Conservation (phyloP, 2,329 filamentous ascomycete species). For the Coniosporium tulheliwenetii region DNA sequence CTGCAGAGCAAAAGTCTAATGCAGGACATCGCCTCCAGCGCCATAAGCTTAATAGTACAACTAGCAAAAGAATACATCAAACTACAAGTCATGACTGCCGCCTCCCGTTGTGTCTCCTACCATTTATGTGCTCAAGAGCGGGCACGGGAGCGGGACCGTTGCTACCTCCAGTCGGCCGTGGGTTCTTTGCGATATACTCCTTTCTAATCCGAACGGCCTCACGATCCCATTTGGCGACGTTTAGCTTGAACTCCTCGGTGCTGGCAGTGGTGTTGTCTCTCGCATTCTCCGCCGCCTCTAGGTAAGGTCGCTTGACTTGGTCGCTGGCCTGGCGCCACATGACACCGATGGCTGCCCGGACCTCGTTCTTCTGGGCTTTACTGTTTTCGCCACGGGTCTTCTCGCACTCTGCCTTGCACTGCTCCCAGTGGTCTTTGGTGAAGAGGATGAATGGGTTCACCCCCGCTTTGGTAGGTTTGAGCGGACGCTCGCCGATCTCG, state of each 20-base stretch:
- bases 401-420: conserved; percentile 49
- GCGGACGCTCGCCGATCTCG: conserved; percentile 59
- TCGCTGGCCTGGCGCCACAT: conserved; percentile 73
- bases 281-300: conserved; percentile 56
- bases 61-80: too few relatives aligned
- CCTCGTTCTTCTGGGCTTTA: conserved; percentile 54
- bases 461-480: conserved; percentile 55
- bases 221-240: conserved; percentile 56
- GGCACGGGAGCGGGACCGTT: neutral
- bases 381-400: conserved; percentile 52
- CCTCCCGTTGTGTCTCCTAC: too few relatives aligned
- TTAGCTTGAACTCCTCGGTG: conserved; percentile 42
- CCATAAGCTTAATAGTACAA: too few relatives aligned
- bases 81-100: too few relatives aligned
- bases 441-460: conserved; percentile 83
- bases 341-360: conserved; percentile 69
- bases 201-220: conserved; percentile 36
- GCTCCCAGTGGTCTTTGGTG: conserved; percentile 57
- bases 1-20: too few relatives aligned
- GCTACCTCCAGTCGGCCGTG: conserved; percentile 1
- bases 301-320: conserved; percentile 61
- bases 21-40: too few relatives aligned
- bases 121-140: too few relatives aligned
- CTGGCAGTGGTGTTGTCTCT: conserved; percentile 48
- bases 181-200: conserved; percentile 23